Conservation (phyloP, 2,329 filamentous ascomycete genomes). For the Ilyonectria robusta region DNA sequence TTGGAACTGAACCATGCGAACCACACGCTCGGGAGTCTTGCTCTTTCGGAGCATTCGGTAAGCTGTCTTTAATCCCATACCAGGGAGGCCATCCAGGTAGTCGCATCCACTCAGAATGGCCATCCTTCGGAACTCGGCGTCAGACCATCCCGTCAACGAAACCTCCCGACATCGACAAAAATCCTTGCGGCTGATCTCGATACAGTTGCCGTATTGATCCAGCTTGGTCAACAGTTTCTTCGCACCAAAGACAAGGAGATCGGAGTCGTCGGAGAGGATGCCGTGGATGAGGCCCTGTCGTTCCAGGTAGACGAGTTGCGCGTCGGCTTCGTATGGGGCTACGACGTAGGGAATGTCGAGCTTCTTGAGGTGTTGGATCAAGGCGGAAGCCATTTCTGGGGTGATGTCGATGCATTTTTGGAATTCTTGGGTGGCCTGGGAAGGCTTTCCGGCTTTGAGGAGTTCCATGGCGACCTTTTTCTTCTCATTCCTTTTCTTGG, state of each 20-base stretch:
- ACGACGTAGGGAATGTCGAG: conserved; percentile 88
- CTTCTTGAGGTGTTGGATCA: conserved; percentile 93
- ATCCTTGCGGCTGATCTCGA: conserved; percentile 91
- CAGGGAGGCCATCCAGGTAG: conserved; percentile 88
- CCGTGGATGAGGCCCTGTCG: conserved; percentile 85
- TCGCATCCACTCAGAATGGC: conserved; percentile 97
- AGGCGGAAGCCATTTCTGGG: conserved; percentile 90
- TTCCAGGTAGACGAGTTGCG: conserved; percentile 96
- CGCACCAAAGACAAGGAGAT: conserved; percentile 94
- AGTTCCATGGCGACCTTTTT: conserved; percentile 83
- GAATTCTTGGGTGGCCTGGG: conserved; percentile 86
- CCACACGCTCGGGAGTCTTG: conserved; percentile 85
- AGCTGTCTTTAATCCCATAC: conserved; percentile 93
- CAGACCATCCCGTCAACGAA: conserved; percentile 91
- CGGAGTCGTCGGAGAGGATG: conserved; percentile 96
- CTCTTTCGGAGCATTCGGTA: conserved; percentile 92
- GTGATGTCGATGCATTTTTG: conserved; percentile 98
- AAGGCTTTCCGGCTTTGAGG: conserved; percentile 83
- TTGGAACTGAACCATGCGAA: conserved; percentile 89
- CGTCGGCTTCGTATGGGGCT: conserved; percentile 96
- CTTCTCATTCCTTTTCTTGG: conserved; percentile 82
- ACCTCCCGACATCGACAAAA: conserved; percentile 92
- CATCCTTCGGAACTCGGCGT: conserved; percentile 93
- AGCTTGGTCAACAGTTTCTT: conserved; percentile 93
- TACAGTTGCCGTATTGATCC: conserved; percentile 91